A percentile compares a stretch with the other conserved stretches of the same genome.
These are phyloP conservation scores for Quillaja saponaria DNA, from an alignment of 306 rosid species.

Conservation along the genomic window DNA sequence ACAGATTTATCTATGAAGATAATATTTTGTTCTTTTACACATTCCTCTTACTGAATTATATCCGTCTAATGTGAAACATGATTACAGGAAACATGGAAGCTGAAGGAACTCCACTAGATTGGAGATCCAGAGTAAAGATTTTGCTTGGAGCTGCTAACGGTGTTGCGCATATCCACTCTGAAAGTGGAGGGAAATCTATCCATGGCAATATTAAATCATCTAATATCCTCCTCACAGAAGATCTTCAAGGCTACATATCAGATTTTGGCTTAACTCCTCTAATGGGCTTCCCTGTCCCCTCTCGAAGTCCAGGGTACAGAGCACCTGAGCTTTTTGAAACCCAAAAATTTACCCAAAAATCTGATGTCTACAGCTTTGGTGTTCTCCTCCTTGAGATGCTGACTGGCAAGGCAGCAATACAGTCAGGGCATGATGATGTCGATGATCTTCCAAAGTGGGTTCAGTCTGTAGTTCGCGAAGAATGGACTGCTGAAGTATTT, in stretches of 20 bases:
- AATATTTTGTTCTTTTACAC: no score
- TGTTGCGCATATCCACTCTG: slow-evolving; percentile 73
- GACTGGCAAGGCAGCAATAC: slow-evolving; percentile 78
- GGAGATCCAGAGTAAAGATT: slow-evolving; percentile 81
- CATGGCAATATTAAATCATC: slow-evolving; percentile 94
- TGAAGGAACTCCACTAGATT: slow-evolving; percentile 62
- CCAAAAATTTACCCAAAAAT: slow-evolving; percentile 62
- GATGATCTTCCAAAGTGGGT: slow-evolving; percentile 94
- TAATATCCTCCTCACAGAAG: slow-evolving; percentile 69
- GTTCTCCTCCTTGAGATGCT: slow-evolving; percentile 88
- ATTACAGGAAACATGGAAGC: slow-evolving; percentile 66
- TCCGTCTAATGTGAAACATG: slow-evolving; percentile 15
- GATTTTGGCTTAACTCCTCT: slow-evolving; percentile 80
- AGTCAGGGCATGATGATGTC: slow-evolving; percentile 67
- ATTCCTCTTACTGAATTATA: slow-evolving; percentile 13
- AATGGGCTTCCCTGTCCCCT: slow-evolving; percentile 45
- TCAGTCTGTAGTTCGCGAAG: slow-evolving; percentile 82
- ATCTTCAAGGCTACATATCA: slow-evolving; percentile 63
- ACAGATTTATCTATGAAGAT: no score
- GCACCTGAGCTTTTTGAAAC: slow-evolving; percentile 74
- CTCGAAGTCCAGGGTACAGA: slow-evolving; percentile 64
- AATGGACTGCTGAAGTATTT: slow-evolving; percentile 96
- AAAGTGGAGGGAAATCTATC: slow-evolving; percentile 62
- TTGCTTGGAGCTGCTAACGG: slow-evolving; percentile 80
- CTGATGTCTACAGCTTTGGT: slow-evolving; percentile 82